Percentiles rank a stretch among this genome's conserved stretches.
phyloP scores from a whole-genome alignment of 257 asterid genomes.

The Solanum ossicruentum region DNA sequence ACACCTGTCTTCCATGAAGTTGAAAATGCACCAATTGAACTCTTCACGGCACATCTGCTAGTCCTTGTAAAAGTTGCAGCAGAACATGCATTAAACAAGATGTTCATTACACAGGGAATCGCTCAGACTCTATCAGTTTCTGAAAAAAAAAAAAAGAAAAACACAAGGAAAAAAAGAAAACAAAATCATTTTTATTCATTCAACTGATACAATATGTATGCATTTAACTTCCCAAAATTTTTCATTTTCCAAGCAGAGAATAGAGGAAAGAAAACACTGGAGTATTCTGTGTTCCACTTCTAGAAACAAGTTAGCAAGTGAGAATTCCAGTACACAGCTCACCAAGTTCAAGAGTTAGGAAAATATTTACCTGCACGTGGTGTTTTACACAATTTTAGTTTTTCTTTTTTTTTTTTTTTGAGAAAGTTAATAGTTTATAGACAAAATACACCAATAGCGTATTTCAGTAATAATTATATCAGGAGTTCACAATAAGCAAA shows the following conservation, averaged over 20 bases:
- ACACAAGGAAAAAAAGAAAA: background rate
- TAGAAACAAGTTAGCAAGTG: background rate
- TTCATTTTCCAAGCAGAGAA: background rate
- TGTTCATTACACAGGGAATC: conserved; percentile 42
- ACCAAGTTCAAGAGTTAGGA: background rate
- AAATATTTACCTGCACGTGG: background rate
- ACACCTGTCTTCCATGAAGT: conserved; percentile 27
- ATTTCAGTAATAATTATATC: too few relatives aligned
- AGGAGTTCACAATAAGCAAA: too few relatives aligned
- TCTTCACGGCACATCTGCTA: conserved; percentile 18
- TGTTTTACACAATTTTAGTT: background rate
- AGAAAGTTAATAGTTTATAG: too few relatives aligned
- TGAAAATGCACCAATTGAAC: conserved; percentile 20
- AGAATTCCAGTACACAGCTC: background rate
- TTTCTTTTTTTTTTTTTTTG: too few relatives aligned
- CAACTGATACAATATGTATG: background rate
- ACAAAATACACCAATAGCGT: too few relatives aligned
- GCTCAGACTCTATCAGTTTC: background rate
- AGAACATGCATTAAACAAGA: conserved; percentile 50
- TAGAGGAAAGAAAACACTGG: background rate
- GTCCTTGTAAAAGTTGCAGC: conserved; percentile 30
- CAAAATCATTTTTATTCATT: background rate
- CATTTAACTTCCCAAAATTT: background rate
- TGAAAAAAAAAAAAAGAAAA: background rate
- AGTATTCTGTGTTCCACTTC: background rate